Percentiles rank a stretch among this genome's conserved stretches.
phyloP scores from a whole-genome alignment of 768 basidiomycete species.

The Filobasidium wieringae region DNA sequence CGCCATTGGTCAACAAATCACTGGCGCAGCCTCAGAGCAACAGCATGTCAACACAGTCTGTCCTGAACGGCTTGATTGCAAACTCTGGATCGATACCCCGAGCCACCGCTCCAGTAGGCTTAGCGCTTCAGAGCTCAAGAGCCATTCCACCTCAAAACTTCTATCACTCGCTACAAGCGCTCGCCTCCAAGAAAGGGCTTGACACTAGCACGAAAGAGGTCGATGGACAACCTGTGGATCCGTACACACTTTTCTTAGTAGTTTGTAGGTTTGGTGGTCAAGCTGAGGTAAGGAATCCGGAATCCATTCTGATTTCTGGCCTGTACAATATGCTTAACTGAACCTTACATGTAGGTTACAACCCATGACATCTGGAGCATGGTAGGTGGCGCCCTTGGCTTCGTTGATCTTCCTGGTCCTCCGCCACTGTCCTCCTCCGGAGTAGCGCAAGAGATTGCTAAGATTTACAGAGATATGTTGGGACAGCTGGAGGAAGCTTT shows the following conservation, averaged over 20 bases:
- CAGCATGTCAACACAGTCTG: not conserved
- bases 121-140: not conserved
- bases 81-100: not conserved
- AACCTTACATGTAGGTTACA: not conserved
- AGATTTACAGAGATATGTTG: conserved; percentile 4
- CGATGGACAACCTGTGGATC: conserved; percentile 6
- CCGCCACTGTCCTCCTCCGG: conserved; percentile 10
- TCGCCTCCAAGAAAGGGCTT: not conserved
- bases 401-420: conserved; percentile 2
- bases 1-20: not conserved
- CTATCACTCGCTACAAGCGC: not conserved
- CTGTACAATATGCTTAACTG: not conserved
- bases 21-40: not conserved
- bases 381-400: conserved; percentile 9
- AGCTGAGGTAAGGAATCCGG: conserved; percentile 3
- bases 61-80: not conserved
- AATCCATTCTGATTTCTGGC: not conserved
- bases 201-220: not conserved
- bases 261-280: conserved; percentile 10
- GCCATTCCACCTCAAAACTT: not conserved
- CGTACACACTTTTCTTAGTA: conserved; percentile 2
- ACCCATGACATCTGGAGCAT: conserved; percentile 13
- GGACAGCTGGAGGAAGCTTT: not conserved
- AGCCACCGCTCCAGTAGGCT: not conserved
- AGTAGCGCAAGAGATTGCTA: conserved; percentile 6